Evolutionary conservation across 108 stramenopile species (phyloP).

Genomic region (Schizochytrium sp.): DNA sequence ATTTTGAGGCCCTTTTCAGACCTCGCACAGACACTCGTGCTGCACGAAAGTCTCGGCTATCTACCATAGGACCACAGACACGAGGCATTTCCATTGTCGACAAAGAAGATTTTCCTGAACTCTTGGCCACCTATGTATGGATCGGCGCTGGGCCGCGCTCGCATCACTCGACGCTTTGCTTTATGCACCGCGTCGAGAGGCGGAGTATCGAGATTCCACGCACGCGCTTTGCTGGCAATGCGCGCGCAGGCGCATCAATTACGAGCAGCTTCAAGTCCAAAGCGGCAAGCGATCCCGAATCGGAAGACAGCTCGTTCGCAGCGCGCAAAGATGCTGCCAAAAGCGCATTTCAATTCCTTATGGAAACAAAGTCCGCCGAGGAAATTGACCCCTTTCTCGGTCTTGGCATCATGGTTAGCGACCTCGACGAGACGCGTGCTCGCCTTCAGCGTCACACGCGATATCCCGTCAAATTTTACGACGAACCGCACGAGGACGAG

Average conservation of each 20-base stretch:
- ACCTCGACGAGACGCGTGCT: background rate
- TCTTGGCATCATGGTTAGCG: background rate
- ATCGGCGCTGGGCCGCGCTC: background rate
- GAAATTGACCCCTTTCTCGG: slow-evolving; percentile 13
- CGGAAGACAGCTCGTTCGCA: background rate
- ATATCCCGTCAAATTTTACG: background rate
- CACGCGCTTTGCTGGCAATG: background rate
- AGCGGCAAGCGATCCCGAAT: background rate
- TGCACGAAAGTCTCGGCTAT: background rate
- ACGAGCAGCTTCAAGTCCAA: too few species aligned
- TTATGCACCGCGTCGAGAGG: background rate
- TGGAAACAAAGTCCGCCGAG: background rate
- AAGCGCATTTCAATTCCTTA: background rate
- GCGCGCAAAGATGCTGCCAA: background rate
- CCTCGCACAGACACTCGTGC: background rate
- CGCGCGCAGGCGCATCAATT: background rate
- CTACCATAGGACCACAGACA: background rate
- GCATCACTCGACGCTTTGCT: background rate
- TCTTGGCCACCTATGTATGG: background rate
- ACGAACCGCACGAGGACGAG: background rate
- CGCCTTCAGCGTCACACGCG: background rate
- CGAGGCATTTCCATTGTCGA: background rate
- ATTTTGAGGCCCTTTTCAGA: background rate
- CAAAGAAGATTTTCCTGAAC: slow-evolving; percentile 3
- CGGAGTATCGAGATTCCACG: background rate